A percentile compares a stretch with the other conserved stretches of the same genome.
phyloP scores from a whole-genome alignment of 345 rosid species.

The Pugionium dolabratum region DNA sequence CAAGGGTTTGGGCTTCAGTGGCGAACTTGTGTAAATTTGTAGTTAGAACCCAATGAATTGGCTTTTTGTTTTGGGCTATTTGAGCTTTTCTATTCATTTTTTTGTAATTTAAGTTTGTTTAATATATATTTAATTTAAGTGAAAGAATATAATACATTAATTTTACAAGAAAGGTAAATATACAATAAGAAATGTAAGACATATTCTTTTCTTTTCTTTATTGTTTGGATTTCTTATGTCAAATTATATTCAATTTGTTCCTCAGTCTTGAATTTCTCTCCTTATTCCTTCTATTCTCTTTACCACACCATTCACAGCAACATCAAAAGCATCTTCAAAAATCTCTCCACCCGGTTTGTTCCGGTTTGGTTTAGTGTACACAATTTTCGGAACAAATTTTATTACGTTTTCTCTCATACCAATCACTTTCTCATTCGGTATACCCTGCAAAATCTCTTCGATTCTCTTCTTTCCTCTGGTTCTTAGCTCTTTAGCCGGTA shows the following conservation, averaged over 20 bases:
- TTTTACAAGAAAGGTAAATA: not conserved
- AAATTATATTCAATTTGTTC: not conserved
- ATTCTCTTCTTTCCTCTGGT: constrained; percentile 34
- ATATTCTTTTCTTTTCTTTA: not conserved
- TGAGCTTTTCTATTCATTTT: too few relatives aligned
- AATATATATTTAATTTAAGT: too few relatives aligned
- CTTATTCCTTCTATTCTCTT: constrained; percentile 38
- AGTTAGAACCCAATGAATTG: too few relatives aligned
- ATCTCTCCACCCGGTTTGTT: constrained; percentile 16
- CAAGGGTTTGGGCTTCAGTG: too few relatives aligned
- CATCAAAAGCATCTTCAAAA: constrained; percentile 54
- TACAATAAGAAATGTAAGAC: constrained; percentile 10
- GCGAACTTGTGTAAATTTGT: too few relatives aligned
- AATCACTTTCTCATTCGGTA: constrained; percentile 34
- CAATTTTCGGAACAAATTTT: constrained; percentile 50
- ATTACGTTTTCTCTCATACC: constrained; percentile 53
- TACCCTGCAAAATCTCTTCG: constrained; percentile 33
- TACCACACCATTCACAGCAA: constrained; percentile 47
- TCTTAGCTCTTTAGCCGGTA: constrained; percentile 42
- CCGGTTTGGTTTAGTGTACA: constrained; percentile 45
- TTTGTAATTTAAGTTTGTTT: too few relatives aligned
- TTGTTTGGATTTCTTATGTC: not conserved
- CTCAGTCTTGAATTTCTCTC: constrained; percentile 18
- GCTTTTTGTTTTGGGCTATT: too few relatives aligned
- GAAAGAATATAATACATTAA: too few relatives aligned